Evolutionary conservation across 805 yeast genomes (phyloP), one percentile per base, ranked within the genome.

Genomic region (Lipomyces sp.): DNA sequence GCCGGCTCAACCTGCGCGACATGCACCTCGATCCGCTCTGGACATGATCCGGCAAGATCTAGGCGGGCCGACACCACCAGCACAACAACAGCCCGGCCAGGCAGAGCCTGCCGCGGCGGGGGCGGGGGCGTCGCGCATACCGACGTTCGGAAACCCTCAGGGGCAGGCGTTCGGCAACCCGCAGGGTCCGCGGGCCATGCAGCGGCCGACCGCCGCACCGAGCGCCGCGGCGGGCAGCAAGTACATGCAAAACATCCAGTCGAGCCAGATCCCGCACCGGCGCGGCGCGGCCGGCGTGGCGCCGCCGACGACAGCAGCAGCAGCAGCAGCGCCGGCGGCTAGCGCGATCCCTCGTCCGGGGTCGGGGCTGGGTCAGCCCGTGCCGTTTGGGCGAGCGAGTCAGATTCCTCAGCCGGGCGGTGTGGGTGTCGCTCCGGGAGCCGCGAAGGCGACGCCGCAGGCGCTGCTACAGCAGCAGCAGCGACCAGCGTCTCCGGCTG

Each of bases 301-400:
- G 11, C 18, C 29, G 13, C 14, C 38, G n/a, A n/a, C 39, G 22
- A 14, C 31, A n/a, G 13, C 43, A 29, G n/a, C 49, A 32, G 31
- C 49, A 45, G 33, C 33, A 2, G 19, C 49, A 45, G 31, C 43
- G n/a, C 7, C 49, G 32, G 38, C 43, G 18, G 22, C 49, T 2
- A 13, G 44, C 6, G 19, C 39, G 18, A 24, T 46, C 23, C 57
- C 43, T 43, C 49, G 52, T 13, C 54, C 51, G 6, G 49, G 51
- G 14, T 33, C 43, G 39, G 42, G 32, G 22, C 47, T 38, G 22
- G 41, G 45, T 13, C 38, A 41, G 19, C 43, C 47, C 2, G 24
- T 11, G 4, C n/a, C 31, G 16, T 14, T 22, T 45, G 44, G 38
- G 16, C 35, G 19, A 10, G 21, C 19, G 14, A 38, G 31, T 2